Evolutionary conservation across 2,329 filamentous ascomycete species (phyloP), one percentile per base, ranked within the genome.

Genomic region (Epichloe sylvatica): DNA sequence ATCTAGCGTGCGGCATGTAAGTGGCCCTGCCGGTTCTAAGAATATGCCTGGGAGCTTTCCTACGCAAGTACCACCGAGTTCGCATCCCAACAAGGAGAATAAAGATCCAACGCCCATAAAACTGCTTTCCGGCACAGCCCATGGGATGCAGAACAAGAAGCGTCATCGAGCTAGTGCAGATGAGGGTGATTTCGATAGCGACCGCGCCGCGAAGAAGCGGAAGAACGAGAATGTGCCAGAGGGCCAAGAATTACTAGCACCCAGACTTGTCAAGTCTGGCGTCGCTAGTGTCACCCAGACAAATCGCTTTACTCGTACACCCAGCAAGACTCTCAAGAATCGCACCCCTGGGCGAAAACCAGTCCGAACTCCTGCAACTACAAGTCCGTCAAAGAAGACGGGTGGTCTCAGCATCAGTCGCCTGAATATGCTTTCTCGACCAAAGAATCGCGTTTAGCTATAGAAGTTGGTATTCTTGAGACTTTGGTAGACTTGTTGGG

Each of bases 101-200:
- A 64, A 69, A 42, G 67, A 67, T 2, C 73, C 71, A 5, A 55
- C 60, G 19, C 56, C 59, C 4, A 57, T 56, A 23, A 63, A 64
- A 42, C 36, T 70, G 60, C 59, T 73, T 46, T 58, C 63, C n/a
- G 71, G 71, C 38, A 71, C 79, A 37, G 71, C 77, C 3, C 80
- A 83, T 56, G 80, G 80, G 17, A 76, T 84, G 65, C 64, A 70
- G 7, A 83, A 78, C 67, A 83, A 84, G 70, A 84, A 82, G 66
- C 76, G 80, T 25, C 72, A 75, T 56, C 72, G 80, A n/a, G 72
- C 73, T 15, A 73, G 66, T 47, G 73, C 71, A 45, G 77, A 79
- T 40, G 76, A 77, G 49, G 77, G 80, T 48, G 73, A 77, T 35
- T 69, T 74, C 52, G 71, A 67, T 3, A 64, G 61, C 2, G 67